Evolutionary conservation across 495 filamentous ascomycete genomes (phyloP), one percentile per base, ranked within the genome.

Genomic region (Cercophora sp.): DNA sequence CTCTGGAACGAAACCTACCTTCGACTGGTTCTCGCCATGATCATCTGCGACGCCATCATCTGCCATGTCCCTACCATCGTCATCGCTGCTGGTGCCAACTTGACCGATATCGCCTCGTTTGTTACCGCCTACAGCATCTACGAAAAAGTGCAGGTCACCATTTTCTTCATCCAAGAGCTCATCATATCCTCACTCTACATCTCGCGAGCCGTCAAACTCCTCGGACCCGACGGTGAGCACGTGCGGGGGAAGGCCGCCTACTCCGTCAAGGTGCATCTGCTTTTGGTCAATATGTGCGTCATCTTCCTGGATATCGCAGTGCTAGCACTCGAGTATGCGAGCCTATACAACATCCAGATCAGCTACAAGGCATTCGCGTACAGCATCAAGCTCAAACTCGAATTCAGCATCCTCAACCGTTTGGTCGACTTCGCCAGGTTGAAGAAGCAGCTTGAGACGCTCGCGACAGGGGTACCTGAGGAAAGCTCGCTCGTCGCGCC

Each of bases 301-400:
- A 23, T 62, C 27, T 9, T 49, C 5, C 45, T 66, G 18, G 62
- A 67, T 24, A 29, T 65, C n/a, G 57, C 57, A 42, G 71, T 85
- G 19, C 46, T 85, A 13, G 62, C 63, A 0, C 51, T 78, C 47
- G 77, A 85, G 51, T 80, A 76, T 56, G 64, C 75, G 5, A 69
- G 70, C 48, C 58, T 70, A n/a, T 83, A 79, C 56, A 70, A 75
- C 3, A 67, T 81, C 27, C 75, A 85, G 57, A 79, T 76, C 15
- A 75, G 72, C 2, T 66, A 80, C 34, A 84, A 85, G 64, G 75
- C 70, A 4, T 72, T 78, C 52, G 61, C 83, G 2, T 85, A 84
- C 66, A 84, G 82, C 66, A 66, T 85, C 48, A 86, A 86, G 59
- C 66, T 86, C 29, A 85, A 84, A 61, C 68, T 83, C 11, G 83